phyloP scores from a whole-genome alignment of 2,329 filamentous ascomycete genomes.

The Diplocarpon mali region DNA sequence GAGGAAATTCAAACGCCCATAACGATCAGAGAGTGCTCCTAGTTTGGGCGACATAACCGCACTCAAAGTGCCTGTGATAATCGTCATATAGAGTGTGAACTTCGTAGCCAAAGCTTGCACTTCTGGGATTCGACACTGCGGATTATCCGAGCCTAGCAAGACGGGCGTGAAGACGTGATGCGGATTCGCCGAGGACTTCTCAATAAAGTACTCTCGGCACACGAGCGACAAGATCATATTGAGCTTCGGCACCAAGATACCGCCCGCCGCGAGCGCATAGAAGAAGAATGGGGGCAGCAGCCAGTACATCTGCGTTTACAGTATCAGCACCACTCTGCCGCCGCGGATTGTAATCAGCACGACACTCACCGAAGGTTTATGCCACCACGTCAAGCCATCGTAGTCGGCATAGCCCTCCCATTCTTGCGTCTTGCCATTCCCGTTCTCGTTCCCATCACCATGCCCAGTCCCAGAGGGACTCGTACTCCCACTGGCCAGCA shows the following conservation, averaged over 20 bases:
- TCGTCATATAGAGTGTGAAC: conserved; percentile 65
- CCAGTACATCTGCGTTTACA: conserved; percentile 60
- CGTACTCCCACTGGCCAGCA: conserved; percentile 18
- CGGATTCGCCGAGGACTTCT: conserved; percentile 48
- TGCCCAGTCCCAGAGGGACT: background rate
- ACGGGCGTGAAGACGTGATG: conserved; percentile 51
- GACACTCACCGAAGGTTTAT: conserved; percentile 43
- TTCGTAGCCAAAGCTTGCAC: conserved; percentile 67
- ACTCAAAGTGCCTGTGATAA: conserved; percentile 66
- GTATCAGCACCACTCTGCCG: conserved; percentile 2
- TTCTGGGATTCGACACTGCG: conserved; percentile 68
- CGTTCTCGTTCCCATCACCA: conserved; percentile 7
- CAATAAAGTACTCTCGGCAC: conserved; percentile 71
- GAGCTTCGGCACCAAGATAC: conserved; percentile 73
- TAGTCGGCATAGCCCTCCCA: conserved; percentile 49
- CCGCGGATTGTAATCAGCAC: background rate
- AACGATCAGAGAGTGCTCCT: conserved; percentile 76
- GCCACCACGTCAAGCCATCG: conserved; percentile 49
- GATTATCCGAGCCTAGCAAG: conserved; percentile 57
- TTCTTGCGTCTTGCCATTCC: conserved; percentile 12
- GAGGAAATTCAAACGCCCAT: conserved; percentile 68
- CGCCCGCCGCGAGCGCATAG: conserved; percentile 78
- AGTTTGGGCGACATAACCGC: conserved; percentile 74
- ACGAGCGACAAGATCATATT: conserved; percentile 78
- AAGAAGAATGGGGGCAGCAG: conserved; percentile 69